Evolutionary conservation across 2,329 filamentous ascomycete species (phyloP).

Genomic region (Acephala macrosclerotiorum): DNA sequence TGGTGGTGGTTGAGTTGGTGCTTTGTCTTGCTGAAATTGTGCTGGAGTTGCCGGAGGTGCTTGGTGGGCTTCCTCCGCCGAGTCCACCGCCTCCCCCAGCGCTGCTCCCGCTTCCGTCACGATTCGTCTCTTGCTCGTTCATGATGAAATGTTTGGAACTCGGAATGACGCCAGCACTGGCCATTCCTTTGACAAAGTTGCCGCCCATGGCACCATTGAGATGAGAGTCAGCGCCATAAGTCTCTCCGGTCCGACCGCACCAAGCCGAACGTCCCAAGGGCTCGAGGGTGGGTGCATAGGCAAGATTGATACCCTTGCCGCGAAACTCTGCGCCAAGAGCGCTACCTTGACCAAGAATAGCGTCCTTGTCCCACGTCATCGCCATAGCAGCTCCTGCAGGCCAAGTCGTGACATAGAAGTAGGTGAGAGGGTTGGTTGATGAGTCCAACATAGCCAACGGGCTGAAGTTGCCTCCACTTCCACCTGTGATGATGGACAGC

Average conservation of each 20-base stretch:
- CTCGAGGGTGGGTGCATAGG: constrained; percentile 7
- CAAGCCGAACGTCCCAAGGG: constrained; percentile 1
- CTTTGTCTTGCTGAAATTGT: constrained; percentile 12
- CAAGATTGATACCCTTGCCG: constrained; percentile 30
- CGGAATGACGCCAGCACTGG: constrained; percentile 23
- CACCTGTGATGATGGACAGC: constrained; percentile 50
- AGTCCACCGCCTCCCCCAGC: neutral
- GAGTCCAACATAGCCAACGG: constrained; percentile 31
- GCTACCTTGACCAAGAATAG: constrained; percentile 20
- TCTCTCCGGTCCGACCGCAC: constrained; percentile 1
- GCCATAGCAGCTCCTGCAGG: constrained; percentile 38
- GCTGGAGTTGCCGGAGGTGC: constrained; percentile 50
- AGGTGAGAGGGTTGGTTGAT: constrained; percentile 33
- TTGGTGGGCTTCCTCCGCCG: neutral
- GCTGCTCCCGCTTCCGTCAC: constrained; percentile 30
- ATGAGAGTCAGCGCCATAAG: constrained; percentile 12
- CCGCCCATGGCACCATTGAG: constrained; percentile 18
- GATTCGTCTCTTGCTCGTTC: constrained; percentile 66
- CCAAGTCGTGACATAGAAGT: constrained; percentile 42
- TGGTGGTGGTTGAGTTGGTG: neutral
- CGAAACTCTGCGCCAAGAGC: constrained; percentile 29
- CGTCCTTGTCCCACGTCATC: constrained; percentile 39
- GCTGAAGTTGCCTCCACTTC: constrained; percentile 42
- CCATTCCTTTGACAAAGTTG: constrained; percentile 13
- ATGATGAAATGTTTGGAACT: constrained; percentile 59